phyloP scores from a whole-genome alignment of 2,329 filamentous ascomycete genomes.

The Uncinocarpus reesii region DNA sequence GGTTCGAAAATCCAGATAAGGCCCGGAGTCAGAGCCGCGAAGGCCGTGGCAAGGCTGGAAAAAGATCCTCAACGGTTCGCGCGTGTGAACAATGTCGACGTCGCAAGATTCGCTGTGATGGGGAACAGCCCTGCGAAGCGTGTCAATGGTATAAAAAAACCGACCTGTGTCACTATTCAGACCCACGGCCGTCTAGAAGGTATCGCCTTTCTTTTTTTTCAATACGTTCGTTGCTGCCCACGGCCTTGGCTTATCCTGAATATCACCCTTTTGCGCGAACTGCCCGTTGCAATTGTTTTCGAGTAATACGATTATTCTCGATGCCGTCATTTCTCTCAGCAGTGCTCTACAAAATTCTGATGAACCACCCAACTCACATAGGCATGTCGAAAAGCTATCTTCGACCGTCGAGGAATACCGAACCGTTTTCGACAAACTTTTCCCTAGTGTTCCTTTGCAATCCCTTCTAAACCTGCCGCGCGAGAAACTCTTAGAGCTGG shows the following conservation, averaged over 20 bases:
- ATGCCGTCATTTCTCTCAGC: neutral
- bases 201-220: slow-evolving; percentile 30
- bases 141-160: slow-evolving; percentile 72
- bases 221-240: neutral
- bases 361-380: slow-evolving; percentile 12
- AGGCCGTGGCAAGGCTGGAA: slow-evolving; percentile 26
- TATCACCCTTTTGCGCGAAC: no score
- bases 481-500: slow-evolving; percentile 49
- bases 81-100: slow-evolving; percentile 69
- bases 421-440: slow-evolving; percentile 51
- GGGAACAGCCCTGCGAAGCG: slow-evolving; percentile 69
- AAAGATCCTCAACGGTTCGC: slow-evolving; percentile 32
- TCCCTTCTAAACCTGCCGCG: slow-evolving; percentile 45
- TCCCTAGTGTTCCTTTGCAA: slow-evolving; percentile 48
- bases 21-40: slow-evolving; percentile 25
- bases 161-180: slow-evolving; percentile 69
- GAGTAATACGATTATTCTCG: no score
- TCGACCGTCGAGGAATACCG: slow-evolving; percentile 58
- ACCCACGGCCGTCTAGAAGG: slow-evolving; percentile 71
- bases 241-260: neutral
- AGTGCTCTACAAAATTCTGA: neutral
- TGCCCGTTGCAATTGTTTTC: no score
- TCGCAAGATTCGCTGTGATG: slow-evolving; percentile 75
- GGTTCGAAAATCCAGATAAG: slow-evolving; percentile 29
- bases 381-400: slow-evolving; percentile 48